Conservation (phyloP, 768 basidiomycete genomes). For the Gloeostereum incarnatum region DNA sequence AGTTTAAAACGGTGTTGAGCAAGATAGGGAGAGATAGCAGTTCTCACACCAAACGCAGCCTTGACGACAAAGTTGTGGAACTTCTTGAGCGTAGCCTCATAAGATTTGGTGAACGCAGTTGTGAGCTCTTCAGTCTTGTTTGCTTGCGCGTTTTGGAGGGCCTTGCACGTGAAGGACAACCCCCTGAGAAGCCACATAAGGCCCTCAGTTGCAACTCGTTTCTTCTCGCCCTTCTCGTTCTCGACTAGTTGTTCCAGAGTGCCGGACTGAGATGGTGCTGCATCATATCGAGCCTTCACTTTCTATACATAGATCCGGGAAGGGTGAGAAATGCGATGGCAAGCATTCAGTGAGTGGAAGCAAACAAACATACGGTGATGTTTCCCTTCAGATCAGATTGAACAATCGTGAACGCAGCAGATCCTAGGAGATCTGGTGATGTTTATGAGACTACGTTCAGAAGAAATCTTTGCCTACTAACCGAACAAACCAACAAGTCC, state of each 20-base stretch:
- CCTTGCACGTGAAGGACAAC: slow-evolving; percentile 80
- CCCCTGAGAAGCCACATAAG: slow-evolving; percentile 92
- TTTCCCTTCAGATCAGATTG: slow-evolving; percentile 86
- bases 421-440: slow-evolving; percentile 70
- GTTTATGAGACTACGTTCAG: background rate
- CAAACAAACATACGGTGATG: slow-evolving; percentile 71
- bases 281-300: slow-evolving; percentile 74
- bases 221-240: slow-evolving; percentile 84
- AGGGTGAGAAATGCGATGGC: no score
- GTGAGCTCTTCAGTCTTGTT: slow-evolving; percentile 59
- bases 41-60: slow-evolving; percentile 47
- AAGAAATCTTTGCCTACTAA: no score
- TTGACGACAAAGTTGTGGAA: slow-evolving; percentile 76
- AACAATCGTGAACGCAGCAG: slow-evolving; percentile 74
- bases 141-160: slow-evolving; percentile 62
- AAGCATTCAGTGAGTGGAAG: no score
- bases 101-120: slow-evolving; percentile 69
- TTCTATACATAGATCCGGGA: no score
- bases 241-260: slow-evolving; percentile 81
- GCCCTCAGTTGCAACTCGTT: slow-evolving; percentile 81
- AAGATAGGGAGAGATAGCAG: background rate
- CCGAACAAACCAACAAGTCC: slow-evolving; percentile 90
- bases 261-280: slow-evolving; percentile 48
- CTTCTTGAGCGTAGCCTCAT: slow-evolving; percentile 74
- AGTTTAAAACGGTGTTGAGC: background rate